Evolutionary conservation across 2,329 filamentous ascomycete genomes (phyloP), one percentile per base, ranked within the genome.

Genomic region (Talaromyces piceae): DNA sequence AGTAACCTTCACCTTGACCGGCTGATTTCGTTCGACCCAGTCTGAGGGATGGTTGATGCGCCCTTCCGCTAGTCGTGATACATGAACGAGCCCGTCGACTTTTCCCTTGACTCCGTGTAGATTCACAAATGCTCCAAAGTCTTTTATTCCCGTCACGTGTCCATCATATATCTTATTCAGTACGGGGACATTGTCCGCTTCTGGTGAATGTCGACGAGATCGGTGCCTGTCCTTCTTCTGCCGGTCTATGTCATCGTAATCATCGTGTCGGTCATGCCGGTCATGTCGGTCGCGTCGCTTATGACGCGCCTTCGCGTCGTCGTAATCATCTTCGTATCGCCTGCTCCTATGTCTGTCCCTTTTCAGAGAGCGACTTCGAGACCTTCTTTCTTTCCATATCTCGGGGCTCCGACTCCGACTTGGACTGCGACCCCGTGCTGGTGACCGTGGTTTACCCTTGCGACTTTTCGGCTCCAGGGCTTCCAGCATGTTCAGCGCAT

Each of bases 41-140:
- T 98, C 93, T 0, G 88, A 90, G 0, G 93, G 93, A 65, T 97
- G 88, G 57, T 91, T 93, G 39, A 98, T 87, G 44, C 93, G 84
- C 49, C 86, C 86, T 3, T 89, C 88, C 53, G 91, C 84, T 86
- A 20, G 88, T 87, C 22, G 33, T 37, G 91, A 96, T 25, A 98
- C 83, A 65, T 98, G 93, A 0, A 98, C 91, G 57, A 98, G 75
- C 0, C 93, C 93, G 64, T 96, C 91, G 1, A 94, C 86, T 67
- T 90, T 94, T 44, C 91, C 91, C 60, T 79, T 83, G 1, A 98
- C 86, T 16, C 90, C 87, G 58, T 85, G 80, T n/a, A 98, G 67
- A 59, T 94, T 95, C 52, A 97, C 90, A 68, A 98, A 98, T 0
- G 84, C 90, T 9, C 93, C 93, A 70, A 97, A 98, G 55, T 96